Base-by-base conservation (phyloP, 176 grass and related monocot species). In the Zea mays region DNA sequence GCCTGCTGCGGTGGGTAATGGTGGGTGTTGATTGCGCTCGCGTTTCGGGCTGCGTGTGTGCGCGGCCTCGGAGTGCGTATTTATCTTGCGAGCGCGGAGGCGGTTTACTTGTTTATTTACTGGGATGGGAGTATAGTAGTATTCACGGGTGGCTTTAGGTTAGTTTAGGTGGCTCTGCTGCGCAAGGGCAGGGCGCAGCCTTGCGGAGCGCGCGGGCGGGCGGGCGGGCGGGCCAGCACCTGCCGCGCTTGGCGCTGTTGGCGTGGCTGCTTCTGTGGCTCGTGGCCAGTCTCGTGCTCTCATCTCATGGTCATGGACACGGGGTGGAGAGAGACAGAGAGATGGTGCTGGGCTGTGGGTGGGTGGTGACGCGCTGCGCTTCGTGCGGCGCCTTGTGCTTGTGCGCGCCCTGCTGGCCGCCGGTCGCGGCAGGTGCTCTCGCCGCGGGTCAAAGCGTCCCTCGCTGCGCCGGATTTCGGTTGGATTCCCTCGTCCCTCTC, bases 31-130 rank as follows among this genome's bases (percentile, higher is more conserved):
- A 21, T 33, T 20, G 58, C 20, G 76, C 72, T 81, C 34, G 65
- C 58, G 76, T 71, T 67, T 61, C 49, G 87, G 42, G 72, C 58
- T 17, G 71, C 48, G 86, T 85, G 77, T 67, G 62, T 52, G 55
- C 79, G 63, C 72, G 37, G 87, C 82, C 74, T 77, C 52, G 77
- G 59, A 72, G 73, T 73, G 82, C 87, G 82, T 54, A 89, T 89
- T 89, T 89, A 85, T 85, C 82, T 77, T 62, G 75, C 34, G 17
- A 27, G 38, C 4, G 56, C 43, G 48, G 33, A 61, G 43, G 69
- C 76, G 73, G 75, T 65, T 79, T 51, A 4, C 41, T 45, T 12
- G 50, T 9, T 62, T 71, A 71, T 50, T 71, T 42, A 66, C 75
- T 27, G 27, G 27, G 27, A 27, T 8, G 43, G 73, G 43, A 1